Evolutionary conservation across 805 yeast species (phyloP).

Genomic region (Pichia rugopelliculosa): DNA sequence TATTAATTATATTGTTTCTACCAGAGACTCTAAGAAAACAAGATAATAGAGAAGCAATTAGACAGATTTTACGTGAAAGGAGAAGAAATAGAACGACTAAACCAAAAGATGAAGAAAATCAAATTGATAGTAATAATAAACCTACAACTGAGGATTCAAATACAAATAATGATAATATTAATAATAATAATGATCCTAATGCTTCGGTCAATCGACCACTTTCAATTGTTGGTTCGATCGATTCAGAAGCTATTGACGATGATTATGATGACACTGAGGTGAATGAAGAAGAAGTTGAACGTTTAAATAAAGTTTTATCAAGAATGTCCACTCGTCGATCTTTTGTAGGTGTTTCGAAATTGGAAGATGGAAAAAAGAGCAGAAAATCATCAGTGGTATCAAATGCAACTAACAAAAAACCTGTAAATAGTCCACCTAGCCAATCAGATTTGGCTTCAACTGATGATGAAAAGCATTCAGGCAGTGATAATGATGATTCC

Average conservation of each 20-base stretch:
- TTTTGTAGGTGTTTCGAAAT: background rate
- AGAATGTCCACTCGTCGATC: slow-evolving; percentile 27
- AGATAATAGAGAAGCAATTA: slow-evolving; percentile 50
- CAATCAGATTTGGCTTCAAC: background rate
- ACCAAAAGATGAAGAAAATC: slow-evolving; percentile 11
- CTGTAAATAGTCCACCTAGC: background rate
- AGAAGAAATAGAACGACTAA: slow-evolving; percentile 14
- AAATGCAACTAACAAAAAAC: background rate
- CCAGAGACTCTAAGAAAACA: slow-evolving; percentile 76
- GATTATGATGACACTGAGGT: slow-evolving; percentile 5
- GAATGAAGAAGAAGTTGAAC: slow-evolving; percentile 17
- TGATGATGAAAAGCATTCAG: background rate
- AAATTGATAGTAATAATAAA: background rate
- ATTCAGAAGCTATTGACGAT: background rate
- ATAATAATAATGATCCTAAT: too few species aligned
- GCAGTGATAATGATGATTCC: background rate
- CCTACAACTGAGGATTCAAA: background rate
- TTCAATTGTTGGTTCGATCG: background rate
- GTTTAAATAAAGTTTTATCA: slow-evolving; percentile 29
- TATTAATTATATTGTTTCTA: slow-evolving; percentile 45
- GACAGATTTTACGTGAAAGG: slow-evolving; percentile 37
- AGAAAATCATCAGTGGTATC: background rate
- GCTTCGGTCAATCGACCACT: slow-evolving; percentile 1
- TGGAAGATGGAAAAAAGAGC: background rate
- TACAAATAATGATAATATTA: background rate